Base-by-base conservation (phyloP, 148 eudicot species). In the Chenopodium suecicum region DNA sequence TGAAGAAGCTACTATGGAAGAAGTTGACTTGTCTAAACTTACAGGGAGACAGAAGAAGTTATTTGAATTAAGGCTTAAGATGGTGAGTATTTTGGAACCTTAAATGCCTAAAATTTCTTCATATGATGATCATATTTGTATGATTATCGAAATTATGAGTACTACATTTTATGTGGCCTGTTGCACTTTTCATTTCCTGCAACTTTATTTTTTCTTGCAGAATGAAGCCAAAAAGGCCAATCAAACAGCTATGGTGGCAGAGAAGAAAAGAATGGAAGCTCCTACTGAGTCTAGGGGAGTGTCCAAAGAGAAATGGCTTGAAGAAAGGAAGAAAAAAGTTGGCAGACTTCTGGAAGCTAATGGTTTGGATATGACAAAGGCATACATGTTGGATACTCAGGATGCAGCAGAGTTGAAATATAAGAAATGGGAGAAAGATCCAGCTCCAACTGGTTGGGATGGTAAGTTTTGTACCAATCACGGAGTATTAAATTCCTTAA, bases 391-490 rank as follows among this genome's bases (percentile, higher is more conserved):
- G 29, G 99, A 94, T 81, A 96, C 99, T 7, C 94, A 96, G 78
- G 98, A 92, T 84, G 90, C 91, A 81, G 99, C 99, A 37, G 93
- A 90, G 73, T 29, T 85, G 50, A 96, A 94, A 82, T 96, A 96
- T 81, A 94, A 96, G 88, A 96, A 94, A 81, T 91, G 99, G 98
- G 97, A 96, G 81, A 96, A 96, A 82, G 89, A 89, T 60, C 98
- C 94, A 83, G 97, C 99, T 85, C 98, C 99, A 78, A 80, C 75
- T 85, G 99, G 99, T 60, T 94, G 98, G 98, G 99, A 96, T 89
- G 99, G 99, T 96, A 91, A 77, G 88, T 32, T 74, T 1, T 54
- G 63, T 47, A 12, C 12, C 19, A 48, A 4, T 32, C 31, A 72
- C 9, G 6, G 44, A 5, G 62, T 63, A 12, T 37, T n/a, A 71